phyloP scores from a whole-genome alignment of 495 filamentous ascomycete genomes.

The Penicillium chermesinum region DNA sequence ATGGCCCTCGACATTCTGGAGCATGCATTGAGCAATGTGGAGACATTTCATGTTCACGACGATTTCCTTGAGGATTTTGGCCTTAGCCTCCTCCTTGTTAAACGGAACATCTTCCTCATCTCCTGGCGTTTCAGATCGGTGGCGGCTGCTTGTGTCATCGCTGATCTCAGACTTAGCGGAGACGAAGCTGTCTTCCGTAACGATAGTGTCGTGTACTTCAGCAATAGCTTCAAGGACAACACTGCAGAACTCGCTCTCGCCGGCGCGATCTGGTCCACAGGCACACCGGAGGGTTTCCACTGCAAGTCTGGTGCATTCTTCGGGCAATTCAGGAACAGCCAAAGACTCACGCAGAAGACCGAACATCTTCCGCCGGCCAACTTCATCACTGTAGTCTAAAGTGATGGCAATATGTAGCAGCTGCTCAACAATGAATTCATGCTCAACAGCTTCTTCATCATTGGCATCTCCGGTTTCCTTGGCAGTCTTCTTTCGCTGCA shows the following conservation, averaged over 20 bases:
- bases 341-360: slow-evolving; percentile 77
- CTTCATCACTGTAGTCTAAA: slow-evolving; percentile 91
- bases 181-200: slow-evolving; percentile 80
- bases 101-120: slow-evolving; percentile 42
- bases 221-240: slow-evolving; percentile 90
- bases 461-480: slow-evolving; percentile 56
- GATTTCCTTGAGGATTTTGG: slow-evolving; percentile 80
- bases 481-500: slow-evolving; percentile 58
- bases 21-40: slow-evolving; percentile 95
- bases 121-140: slow-evolving; percentile 41
- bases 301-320: slow-evolving; percentile 84
- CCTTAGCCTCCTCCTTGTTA: slow-evolving; percentile 69
- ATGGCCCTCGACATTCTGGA: slow-evolving; percentile 80
- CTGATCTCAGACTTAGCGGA: slow-evolving; percentile 82
- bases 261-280: slow-evolving; percentile 69
- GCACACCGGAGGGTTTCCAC: slow-evolving; percentile 76
- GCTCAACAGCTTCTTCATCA: slow-evolving; percentile 75
- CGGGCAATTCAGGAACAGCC: slow-evolving; percentile 79
- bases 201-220: slow-evolving; percentile 89
- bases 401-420: slow-evolving; percentile 87
- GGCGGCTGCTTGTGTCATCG: slow-evolving; percentile 47
- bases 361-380: slow-evolving; percentile 93
- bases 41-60: slow-evolving; percentile 98
- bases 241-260: slow-evolving; percentile 89
- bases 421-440: slow-evolving; percentile 93